phyloP scores from a whole-genome alignment of 139 green algal genomes.

The Tetradesmus lagerheimii region DNA sequence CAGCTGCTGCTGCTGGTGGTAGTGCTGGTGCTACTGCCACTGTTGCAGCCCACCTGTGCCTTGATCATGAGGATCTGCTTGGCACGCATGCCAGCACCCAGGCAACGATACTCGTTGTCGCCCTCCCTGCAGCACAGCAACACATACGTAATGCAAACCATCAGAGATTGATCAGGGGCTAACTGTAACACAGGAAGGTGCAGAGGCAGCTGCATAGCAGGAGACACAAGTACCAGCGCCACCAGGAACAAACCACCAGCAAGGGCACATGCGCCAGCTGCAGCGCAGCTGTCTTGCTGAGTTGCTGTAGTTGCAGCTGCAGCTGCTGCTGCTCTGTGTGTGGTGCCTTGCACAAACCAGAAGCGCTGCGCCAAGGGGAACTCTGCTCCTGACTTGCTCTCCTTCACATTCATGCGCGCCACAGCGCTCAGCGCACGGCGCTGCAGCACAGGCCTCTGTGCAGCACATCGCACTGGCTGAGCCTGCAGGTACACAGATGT shows the following conservation, averaged over 20 bases:
- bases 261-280: background rate
- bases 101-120: slow-evolving; percentile 64
- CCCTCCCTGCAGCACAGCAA: slow-evolving; percentile 52
- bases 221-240: background rate
- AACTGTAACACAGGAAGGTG: too few species aligned
- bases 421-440: background rate
- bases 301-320: too few species aligned
- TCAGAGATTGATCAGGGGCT: too few species aligned
- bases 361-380: slow-evolving; percentile 45
- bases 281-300: background rate
- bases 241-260: too few species aligned
- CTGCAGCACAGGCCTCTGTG: slow-evolving; percentile 7
- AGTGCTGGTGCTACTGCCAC: background rate
- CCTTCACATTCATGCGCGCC: slow-evolving; percentile 45
- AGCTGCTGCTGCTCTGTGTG: background rate
- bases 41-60: slow-evolving; percentile 70
- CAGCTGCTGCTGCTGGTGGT: background rate
- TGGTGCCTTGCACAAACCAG: slow-evolving; percentile 15
- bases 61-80: slow-evolving; percentile 85
- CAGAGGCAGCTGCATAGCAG: too few species aligned
- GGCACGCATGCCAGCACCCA: slow-evolving; percentile 73
- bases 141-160: background rate
- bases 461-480: background rate
- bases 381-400: slow-evolving; percentile 24
- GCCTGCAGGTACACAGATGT: slow-evolving; percentile 10